Evolutionary conservation across 768 basidiomycete species (phyloP), one percentile per base, ranked within the genome.

Genomic region (Melanogaster broomeanus): DNA sequence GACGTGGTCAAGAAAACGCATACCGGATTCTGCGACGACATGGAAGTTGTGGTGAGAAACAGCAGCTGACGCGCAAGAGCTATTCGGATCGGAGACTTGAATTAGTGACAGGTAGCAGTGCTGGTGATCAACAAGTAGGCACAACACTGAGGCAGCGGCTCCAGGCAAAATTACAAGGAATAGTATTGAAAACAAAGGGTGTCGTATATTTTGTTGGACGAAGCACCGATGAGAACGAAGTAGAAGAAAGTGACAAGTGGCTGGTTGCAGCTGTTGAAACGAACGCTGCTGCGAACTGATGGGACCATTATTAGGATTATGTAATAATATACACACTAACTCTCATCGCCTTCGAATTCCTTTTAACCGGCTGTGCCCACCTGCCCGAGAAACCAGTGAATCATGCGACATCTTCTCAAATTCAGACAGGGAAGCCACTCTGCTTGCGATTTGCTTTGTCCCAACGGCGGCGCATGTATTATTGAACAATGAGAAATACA

Each of bases 1-100:
- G 18, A 25, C 12, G 42, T 33, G 33, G 38, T 39, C 49, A 49
- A 51, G 22, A 43, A 33, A 55, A 37, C 40, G 77, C 84, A 57
- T 66, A 85, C 84, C 52, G 84, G 78, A 61, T 79, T 81, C 72
- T 82, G 81, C 55, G 83, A 81, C 57, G 72, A 67, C 76, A 77
- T 75, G 58, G 37, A 18, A 43, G 35, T 53, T 34, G 45, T 52
- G 42, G 38, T 45, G 39, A 42, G 45, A 38, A 35, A 25, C 31
- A 35, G 45, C 25, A 25, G 45, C 27, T 22, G 46, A 27, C 45
- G 37, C 19, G 41, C 35, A 48, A 50, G n/a, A n/a, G 51, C 52
- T 55, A 52, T 55, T 55, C 49, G 54, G 52, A 48, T 63, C 59
- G 53, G 58, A 55, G n/a, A n/a, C n/a, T n/a, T n/a, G n/a, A 54